Percentiles rank a stretch among this genome's conserved stretches.
These are phyloP conservation scores for Exophiala xenobiotica DNA, from an alignment of 2,329 filamentous ascomycete genomes.

Conservation along the genomic window DNA sequence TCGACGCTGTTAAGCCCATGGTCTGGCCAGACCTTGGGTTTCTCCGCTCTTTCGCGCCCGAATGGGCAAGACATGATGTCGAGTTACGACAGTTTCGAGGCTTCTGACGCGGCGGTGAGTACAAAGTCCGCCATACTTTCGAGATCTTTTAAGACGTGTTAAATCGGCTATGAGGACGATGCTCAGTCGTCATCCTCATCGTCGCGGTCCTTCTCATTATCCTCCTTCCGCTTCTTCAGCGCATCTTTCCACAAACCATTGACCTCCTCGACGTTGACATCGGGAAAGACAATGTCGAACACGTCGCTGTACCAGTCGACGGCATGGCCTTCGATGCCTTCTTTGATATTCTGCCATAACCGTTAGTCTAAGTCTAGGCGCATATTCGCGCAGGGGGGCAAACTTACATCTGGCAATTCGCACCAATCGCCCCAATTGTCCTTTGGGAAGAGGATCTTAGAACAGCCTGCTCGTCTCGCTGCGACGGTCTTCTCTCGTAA, in stretches of 20 bases:
- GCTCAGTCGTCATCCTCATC: slow-evolving; percentile 21
- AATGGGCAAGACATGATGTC: too few relatives aligned
- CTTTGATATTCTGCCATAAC: slow-evolving; percentile 91
- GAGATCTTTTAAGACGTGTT: too few relatives aligned
- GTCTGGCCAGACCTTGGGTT: too few relatives aligned
- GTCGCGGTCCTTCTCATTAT: slow-evolving; percentile 24
- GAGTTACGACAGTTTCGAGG: too few relatives aligned
- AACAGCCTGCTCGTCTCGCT: slow-evolving; percentile 85
- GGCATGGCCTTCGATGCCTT: slow-evolving; percentile 86
- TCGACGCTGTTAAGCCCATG: too few relatives aligned
- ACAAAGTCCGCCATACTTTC: too few relatives aligned
- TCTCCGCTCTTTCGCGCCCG: too few relatives aligned
- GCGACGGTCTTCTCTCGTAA: slow-evolving; percentile 96
- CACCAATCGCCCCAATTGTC: slow-evolving; percentile 98
- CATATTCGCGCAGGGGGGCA: not conserved
- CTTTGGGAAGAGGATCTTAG: slow-evolving; percentile 88
- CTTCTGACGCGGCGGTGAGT: too few relatives aligned
- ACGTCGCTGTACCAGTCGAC: slow-evolving; percentile 94
- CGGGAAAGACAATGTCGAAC: slow-evolving; percentile 84
- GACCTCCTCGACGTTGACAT: slow-evolving; percentile 70
- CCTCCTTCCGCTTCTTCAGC: slow-evolving; percentile 51
- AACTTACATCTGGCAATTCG: slow-evolving; percentile 87
- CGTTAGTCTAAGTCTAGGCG: slow-evolving; percentile 66
- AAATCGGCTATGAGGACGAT: too few relatives aligned
- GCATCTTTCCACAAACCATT: slow-evolving; percentile 70